phyloP scores from a whole-genome alignment of 768 basidiomycete species.

The Lanmaoa rubissima region DNA sequence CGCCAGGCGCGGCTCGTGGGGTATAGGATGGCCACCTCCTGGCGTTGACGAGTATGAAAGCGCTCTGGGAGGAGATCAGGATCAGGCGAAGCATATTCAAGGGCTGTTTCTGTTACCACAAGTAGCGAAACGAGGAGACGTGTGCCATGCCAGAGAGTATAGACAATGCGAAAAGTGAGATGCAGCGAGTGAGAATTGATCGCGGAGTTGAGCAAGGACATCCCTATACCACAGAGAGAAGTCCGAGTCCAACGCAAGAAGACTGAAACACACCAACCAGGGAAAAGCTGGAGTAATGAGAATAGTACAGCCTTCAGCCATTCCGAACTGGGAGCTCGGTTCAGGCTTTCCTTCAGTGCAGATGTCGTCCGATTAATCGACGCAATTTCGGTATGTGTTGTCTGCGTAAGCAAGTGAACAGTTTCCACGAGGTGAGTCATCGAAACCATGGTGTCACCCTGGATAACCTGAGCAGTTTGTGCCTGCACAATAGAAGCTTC shows the following conservation, averaged over 20 bases:
- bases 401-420: constrained; percentile 38
- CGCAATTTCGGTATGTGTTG: constrained; percentile 43
- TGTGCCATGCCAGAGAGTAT: constrained; percentile 30
- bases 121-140: constrained; percentile 38
- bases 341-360: constrained; percentile 29
- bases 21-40: constrained; percentile 14
- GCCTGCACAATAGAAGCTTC: constrained; percentile 33
- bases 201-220: constrained; percentile 1
- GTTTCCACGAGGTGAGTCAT: constrained; percentile 36
- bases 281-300: constrained; percentile 16
- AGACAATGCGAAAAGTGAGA: constrained; percentile 22
- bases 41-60: constrained; percentile 35
- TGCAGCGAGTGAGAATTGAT: constrained; percentile 30
- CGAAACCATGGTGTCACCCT: constrained; percentile 36
- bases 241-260: not conserved
- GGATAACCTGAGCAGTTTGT: constrained; percentile 33
- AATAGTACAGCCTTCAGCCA: constrained; percentile 22
- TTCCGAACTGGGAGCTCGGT: constrained; percentile 13
- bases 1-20: not conserved
- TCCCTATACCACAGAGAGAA: constrained; percentile 10
- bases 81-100: constrained; percentile 3
- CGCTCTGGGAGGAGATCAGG: constrained; percentile 32
- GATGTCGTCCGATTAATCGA: constrained; percentile 46
- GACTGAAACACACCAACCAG: constrained; percentile 22
- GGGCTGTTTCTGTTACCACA: constrained; percentile 36